Conservation (phyloP, 257 asterid species). For the Avicennia marina region DNA sequence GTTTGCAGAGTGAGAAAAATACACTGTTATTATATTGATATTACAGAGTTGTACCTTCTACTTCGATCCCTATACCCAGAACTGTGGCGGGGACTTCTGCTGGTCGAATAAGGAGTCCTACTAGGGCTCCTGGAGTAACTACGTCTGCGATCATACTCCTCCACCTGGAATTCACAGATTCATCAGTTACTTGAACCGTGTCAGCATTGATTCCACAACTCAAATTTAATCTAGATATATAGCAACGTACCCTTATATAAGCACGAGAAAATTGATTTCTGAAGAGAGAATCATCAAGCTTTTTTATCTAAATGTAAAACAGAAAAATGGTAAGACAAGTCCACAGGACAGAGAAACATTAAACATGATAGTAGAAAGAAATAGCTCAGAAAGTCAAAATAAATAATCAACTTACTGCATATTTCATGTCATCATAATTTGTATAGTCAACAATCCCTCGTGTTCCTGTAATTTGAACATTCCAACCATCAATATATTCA, state of each 20-base stretch:
- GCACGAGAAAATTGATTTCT: constrained; percentile 51
- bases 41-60: constrained; percentile 28
- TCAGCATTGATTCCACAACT: background rate
- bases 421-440: constrained; percentile 33
- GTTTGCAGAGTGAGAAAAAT: background rate
- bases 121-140: constrained; percentile 46
- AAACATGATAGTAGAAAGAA: background rate
- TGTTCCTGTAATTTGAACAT: constrained; percentile 33
- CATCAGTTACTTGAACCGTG: background rate
- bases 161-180: constrained; percentile 33
- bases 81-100: constrained; percentile 51
- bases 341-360: background rate
- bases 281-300: constrained; percentile 55
- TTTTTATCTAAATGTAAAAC: constrained; percentile 10
- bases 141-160: constrained; percentile 35
- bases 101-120: constrained; percentile 39
- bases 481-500: background rate
- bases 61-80: constrained; percentile 36
- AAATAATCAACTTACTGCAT: constrained; percentile 44
- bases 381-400: background rate
- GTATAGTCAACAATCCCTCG: constrained; percentile 50
- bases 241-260: constrained; percentile 41
- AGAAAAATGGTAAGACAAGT: background rate
- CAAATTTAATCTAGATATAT: background rate
- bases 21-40: background rate